Conservation (phyloP, 2,329 filamentous ascomycete genomes). For the Microcyclospora tardicrescens region DNA sequence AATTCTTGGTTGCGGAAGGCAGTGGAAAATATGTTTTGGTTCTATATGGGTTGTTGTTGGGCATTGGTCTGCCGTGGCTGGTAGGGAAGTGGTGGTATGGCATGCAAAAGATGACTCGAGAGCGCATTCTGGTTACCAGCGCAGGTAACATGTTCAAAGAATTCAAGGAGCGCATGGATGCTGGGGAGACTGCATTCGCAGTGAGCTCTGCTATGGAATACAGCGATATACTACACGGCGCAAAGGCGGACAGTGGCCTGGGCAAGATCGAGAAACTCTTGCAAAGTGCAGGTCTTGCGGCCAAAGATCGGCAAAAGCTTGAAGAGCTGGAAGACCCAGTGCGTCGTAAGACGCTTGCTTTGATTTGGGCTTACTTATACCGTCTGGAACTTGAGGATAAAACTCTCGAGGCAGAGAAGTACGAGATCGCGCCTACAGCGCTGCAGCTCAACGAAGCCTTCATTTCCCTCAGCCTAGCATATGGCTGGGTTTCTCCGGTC, state of each 20-base stretch:
- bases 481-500: slow-evolving; percentile 69
- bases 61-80: slow-evolving; percentile 79
- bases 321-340: slow-evolving; percentile 67
- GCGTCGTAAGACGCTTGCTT: slow-evolving; percentile 71
- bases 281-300: slow-evolving; percentile 39
- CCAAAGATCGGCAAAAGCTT: slow-evolving; percentile 64
- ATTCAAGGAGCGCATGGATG: slow-evolving; percentile 72
- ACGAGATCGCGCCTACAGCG: slow-evolving; percentile 76
- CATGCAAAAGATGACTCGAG: slow-evolving; percentile 81
- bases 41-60: slow-evolving; percentile 76
- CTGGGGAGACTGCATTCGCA: slow-evolving; percentile 65
- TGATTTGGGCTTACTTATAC: slow-evolving; percentile 91
- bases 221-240: slow-evolving; percentile 58
- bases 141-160: slow-evolving; percentile 91
- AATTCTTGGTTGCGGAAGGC: slow-evolving; percentile 83
- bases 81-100: slow-evolving; percentile 99
- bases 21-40: slow-evolving; percentile 92
- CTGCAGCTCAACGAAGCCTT: slow-evolving; percentile 77
- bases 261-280: slow-evolving; percentile 71
- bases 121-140: slow-evolving; percentile 83
- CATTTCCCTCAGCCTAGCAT: slow-evolving; percentile 74
- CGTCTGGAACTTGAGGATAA: slow-evolving; percentile 73
- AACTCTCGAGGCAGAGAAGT: slow-evolving; percentile 71
- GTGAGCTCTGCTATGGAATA: slow-evolving; percentile 82
- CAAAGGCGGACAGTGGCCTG: slow-evolving; percentile 67